phyloP scores from a whole-genome alignment of 2,329 filamentous ascomycete species.

The Verticillium isaacii region DNA sequence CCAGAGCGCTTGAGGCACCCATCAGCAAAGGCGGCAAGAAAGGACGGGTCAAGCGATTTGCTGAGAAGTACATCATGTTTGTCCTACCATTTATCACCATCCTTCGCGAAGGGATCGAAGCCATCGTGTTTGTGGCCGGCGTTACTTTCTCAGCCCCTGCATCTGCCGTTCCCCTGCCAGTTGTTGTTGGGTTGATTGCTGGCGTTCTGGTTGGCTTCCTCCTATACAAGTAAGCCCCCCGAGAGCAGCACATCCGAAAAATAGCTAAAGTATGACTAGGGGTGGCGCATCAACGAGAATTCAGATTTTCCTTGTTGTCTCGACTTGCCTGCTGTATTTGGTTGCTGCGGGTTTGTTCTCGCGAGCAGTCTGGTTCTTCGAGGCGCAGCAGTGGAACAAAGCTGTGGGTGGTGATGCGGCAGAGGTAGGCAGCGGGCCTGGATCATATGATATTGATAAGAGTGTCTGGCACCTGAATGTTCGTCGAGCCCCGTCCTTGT shows the following conservation, averaged over 20 bases:
- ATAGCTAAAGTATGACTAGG: conserved; percentile 17
- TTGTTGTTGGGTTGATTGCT: conserved; percentile 65
- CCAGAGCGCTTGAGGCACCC: conserved; percentile 57
- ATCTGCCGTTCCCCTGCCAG: conserved; percentile 70
- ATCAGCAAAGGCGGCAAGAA: conserved; percentile 37
- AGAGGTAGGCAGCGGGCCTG: conserved; percentile 54
- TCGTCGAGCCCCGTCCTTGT: conserved; percentile 26
- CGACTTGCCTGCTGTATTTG: conserved; percentile 79
- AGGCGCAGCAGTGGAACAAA: conserved; percentile 65
- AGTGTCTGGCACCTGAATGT: conserved; percentile 82
- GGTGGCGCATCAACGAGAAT: conserved; percentile 35
- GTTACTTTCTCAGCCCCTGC: conserved; percentile 75
- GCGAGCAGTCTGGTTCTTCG: conserved; percentile 68
- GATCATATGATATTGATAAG: conserved; percentile 73
- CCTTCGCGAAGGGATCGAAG: conserved; percentile 81
- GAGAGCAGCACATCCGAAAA: neutral
- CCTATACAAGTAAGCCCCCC: conserved; percentile 65
- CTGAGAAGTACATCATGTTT: conserved; percentile 83
- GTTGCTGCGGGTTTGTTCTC: conserved; percentile 81
- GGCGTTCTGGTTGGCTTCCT: conserved; percentile 65
- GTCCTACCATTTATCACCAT: conserved; percentile 82
- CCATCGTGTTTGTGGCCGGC: conserved; percentile 80
- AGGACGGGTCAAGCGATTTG: conserved; percentile 53
- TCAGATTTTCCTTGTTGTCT: conserved; percentile 75
- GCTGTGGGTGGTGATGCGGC: conserved; percentile 53